Conservation (phyloP, 768 basidiomycete genomes). For the Amylocystis lapponica region DNA sequence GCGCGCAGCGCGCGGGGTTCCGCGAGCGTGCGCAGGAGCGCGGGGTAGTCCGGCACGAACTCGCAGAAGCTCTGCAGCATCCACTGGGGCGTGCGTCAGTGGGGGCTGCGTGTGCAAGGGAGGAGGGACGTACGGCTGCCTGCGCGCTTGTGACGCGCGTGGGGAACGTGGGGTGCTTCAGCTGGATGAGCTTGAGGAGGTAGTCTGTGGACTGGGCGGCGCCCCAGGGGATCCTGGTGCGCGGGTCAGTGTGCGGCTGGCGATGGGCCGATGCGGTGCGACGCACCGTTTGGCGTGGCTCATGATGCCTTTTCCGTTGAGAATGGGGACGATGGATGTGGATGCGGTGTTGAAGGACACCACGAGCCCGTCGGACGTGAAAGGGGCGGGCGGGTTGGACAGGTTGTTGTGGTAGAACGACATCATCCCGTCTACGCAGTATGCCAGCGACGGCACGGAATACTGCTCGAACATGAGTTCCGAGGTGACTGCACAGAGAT, state of each 20-base stretch:
- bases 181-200: slow-evolving; percentile 86
- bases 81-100: slow-evolving; percentile 50
- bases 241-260: neutral
- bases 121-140: slow-evolving; percentile 51
- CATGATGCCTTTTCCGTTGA: slow-evolving; percentile 77
- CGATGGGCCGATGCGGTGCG: neutral
- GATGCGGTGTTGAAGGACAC: slow-evolving; percentile 90
- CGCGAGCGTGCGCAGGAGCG: slow-evolving; percentile 58
- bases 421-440: slow-evolving; percentile 87
- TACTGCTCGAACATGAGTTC: slow-evolving; percentile 97
- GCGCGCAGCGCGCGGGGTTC: slow-evolving; percentile 60
- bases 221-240: slow-evolving; percentile 88
- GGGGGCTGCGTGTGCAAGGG: neutral
- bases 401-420: slow-evolving; percentile 82
- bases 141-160: slow-evolving; percentile 75
- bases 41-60: slow-evolving; percentile 72
- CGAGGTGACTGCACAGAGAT: slow-evolving; percentile 84
- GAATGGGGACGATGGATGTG: slow-evolving; percentile 85
- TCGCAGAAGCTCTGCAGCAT: slow-evolving; percentile 86
- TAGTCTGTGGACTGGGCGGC: slow-evolving; percentile 87
- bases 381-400: slow-evolving; percentile 32
- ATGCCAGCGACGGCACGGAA: slow-evolving; percentile 76
- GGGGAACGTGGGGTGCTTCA: slow-evolving; percentile 93
- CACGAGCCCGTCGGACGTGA: slow-evolving; percentile 69
- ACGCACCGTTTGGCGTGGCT: slow-evolving; percentile 80